Evolutionary conservation across 148 eudicot species (phyloP).

Genomic region (Talinum fruticosum): DNA sequence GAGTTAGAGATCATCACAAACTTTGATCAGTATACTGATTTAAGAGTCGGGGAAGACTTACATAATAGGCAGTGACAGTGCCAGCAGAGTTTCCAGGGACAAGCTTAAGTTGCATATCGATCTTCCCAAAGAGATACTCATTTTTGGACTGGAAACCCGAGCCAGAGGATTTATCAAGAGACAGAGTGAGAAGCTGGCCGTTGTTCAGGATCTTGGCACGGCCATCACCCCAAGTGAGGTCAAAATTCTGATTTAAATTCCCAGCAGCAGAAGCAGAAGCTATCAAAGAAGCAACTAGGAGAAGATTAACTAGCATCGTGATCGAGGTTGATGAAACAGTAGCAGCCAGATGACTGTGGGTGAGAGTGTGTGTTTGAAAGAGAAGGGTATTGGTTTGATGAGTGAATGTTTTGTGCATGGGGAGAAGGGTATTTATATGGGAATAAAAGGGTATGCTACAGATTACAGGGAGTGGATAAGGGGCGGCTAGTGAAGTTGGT

Average conservation of each 20-base stretch:
- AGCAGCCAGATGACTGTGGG: neutral
- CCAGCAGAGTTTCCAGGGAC: conserved; percentile 38
- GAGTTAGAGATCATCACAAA: neutral
- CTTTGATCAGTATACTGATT: neutral
- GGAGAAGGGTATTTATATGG: conserved; percentile 16
- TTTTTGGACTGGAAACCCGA: conserved; percentile 34
- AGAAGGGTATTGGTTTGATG: neutral
- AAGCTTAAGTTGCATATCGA: conserved; percentile 35
- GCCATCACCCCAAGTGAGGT: conserved; percentile 35
- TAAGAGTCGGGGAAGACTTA: conserved; percentile 4
- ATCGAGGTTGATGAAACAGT: neutral
- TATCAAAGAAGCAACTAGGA: conserved; percentile 19
- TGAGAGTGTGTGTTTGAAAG: neutral
- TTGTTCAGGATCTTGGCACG: conserved; percentile 29
- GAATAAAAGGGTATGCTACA: neutral
- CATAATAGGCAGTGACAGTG: conserved; percentile 33
- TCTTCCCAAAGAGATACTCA: conserved; percentile 31
- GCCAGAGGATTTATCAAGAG: conserved; percentile 29
- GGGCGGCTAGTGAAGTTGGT: conserved; percentile 29
- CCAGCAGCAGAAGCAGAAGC: conserved; percentile 13
- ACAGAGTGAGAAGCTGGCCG: conserved; percentile 30
- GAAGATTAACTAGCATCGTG: neutral
- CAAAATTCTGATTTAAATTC: conserved; percentile 24
- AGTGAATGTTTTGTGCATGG: conserved; percentile 11
- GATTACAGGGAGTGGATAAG: neutral